A percentile compares a stretch with the other conserved stretches of the same genome.
phyloP scores from a whole-genome alignment of 441 rosid species.

The Populus trichocarpa region DNA sequence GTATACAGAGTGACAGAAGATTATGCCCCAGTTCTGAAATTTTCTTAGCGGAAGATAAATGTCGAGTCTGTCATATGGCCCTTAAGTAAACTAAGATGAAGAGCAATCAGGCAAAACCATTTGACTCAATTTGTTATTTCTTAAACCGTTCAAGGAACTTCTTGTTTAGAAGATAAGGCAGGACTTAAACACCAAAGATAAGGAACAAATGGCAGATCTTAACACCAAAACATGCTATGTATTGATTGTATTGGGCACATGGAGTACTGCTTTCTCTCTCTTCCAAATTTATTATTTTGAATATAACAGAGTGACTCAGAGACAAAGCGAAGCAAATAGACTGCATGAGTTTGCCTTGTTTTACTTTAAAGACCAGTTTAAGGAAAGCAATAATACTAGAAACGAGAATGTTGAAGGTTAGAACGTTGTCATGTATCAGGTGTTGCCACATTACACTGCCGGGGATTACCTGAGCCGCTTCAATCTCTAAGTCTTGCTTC shows the following conservation, averaged over 20 bases:
- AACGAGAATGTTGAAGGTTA: not conserved
- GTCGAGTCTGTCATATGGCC: not conserved
- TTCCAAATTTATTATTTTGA: not conserved
- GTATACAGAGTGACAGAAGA: not conserved
- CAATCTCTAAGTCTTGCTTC: slow-evolving; percentile 75
- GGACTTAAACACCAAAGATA: not conserved
- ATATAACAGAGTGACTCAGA: not conserved
- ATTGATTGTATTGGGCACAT: too few species aligned
- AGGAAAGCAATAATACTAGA: not conserved
- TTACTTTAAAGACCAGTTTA: not conserved
- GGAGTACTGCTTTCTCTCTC: not conserved
- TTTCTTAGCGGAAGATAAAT: not conserved
- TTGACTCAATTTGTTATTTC: too few species aligned
- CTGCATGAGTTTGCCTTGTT: not conserved
- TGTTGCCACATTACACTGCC: not conserved
- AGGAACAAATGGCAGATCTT: not conserved
- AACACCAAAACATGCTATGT: not conserved
- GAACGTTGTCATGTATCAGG: not conserved
- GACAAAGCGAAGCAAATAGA: not conserved
- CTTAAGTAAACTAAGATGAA: not conserved
- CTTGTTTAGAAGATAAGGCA: not conserved
- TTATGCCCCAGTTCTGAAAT: too few species aligned
- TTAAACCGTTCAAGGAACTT: not conserved
- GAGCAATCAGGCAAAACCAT: not conserved
- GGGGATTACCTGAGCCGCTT: slow-evolving; percentile 68